Evolutionary conservation across 2,329 filamentous ascomycete species (phyloP), one percentile per base, ranked within the genome.

Genomic region (Venturia asperata): DNA sequence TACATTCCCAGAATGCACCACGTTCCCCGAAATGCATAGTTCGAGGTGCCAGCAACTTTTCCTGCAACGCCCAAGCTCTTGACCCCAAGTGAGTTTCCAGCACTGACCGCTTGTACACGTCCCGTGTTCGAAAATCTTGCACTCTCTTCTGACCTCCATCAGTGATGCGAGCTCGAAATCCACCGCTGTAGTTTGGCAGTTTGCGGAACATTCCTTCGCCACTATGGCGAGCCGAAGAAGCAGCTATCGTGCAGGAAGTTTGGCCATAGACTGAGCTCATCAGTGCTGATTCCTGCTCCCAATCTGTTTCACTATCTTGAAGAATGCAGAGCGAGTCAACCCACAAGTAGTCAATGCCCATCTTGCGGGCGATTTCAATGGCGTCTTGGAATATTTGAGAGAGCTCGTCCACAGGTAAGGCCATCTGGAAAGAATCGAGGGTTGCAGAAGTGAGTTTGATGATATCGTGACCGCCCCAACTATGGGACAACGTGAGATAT

Each of bases 401-500:
- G 17, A 65, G 56, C 10, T 39, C 34, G 11, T 24, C 13, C 2
- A 61, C 13, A 21, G 64, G 52, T 9, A 65, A 42, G 5, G 15
- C 56, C 11, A 45, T 24, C 34, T 65, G 39, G 13, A 61, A 45
- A 5, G 21, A 34, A 13, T 27, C 17, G 1, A 65, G 13, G 10
- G 11, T 65, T 41, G 30, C 17, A 30, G 27, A 47, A 15, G 64
- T 65, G 10, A 61, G 56, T 15, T 47, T 61, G 37, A 64, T 34
- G 24, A n/a, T 27, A 11, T 52, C n/a, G 30, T 30, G 24, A 21
- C 43, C 47, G 9, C 64, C 64, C 64, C 64, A 66, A 30, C 63
- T 65, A 39, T 66, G 64, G 37, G 63, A 66, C 19, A 65, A 42
- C 5, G 64, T 45, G 6, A 64, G 10, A 45, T 66, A 66, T 64